phyloP scores from a whole-genome alignment of 441 rosid species.

The Francoa sonchifolia region DNA sequence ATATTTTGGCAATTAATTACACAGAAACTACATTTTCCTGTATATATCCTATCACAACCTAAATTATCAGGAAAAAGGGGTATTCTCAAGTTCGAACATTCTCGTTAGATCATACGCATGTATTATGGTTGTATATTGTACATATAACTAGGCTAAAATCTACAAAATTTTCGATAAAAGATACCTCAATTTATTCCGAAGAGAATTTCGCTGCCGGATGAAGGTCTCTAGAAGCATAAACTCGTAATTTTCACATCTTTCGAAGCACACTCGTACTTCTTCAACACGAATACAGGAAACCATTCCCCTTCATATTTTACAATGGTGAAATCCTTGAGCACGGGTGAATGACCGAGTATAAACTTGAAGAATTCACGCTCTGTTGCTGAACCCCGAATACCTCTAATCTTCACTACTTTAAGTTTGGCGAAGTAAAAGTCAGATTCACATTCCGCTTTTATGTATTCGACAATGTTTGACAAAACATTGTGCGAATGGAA shows the following conservation, averaged over 20 bases:
- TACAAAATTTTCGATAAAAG: too few species aligned
- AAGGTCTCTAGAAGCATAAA: conserved; percentile 12
- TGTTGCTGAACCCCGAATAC: conserved; percentile 7
- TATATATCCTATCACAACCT: too few species aligned
- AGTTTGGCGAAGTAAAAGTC: conserved; percentile 15
- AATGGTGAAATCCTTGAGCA: conserved; percentile 14
- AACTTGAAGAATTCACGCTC: conserved; percentile 19
- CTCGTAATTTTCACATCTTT: conserved; percentile 11
- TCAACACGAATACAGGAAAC: conserved; percentile 14
- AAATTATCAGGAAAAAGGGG: too few species aligned
- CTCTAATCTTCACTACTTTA: conserved; percentile 18
- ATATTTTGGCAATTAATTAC: too few species aligned
- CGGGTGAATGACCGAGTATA: conserved; percentile 17
- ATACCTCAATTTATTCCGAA: too few species aligned
- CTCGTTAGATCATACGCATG: too few species aligned
- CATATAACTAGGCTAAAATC: too few species aligned
- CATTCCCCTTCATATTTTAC: conserved; percentile 13
- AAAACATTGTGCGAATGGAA: conserved; percentile 1
- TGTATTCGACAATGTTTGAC: conserved; percentile 7
- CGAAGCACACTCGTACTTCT: conserved; percentile 18
- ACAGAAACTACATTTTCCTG: too few species aligned
- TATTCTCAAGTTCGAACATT: too few species aligned
- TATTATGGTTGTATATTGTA: too few species aligned
- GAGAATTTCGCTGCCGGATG: too few species aligned
- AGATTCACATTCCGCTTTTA: conserved; percentile 1